Percentiles rank a stretch among this genome's conserved stretches.
Conservation (phyloP, 345 rosid genomes). For the Populus euphratica region DNA sequence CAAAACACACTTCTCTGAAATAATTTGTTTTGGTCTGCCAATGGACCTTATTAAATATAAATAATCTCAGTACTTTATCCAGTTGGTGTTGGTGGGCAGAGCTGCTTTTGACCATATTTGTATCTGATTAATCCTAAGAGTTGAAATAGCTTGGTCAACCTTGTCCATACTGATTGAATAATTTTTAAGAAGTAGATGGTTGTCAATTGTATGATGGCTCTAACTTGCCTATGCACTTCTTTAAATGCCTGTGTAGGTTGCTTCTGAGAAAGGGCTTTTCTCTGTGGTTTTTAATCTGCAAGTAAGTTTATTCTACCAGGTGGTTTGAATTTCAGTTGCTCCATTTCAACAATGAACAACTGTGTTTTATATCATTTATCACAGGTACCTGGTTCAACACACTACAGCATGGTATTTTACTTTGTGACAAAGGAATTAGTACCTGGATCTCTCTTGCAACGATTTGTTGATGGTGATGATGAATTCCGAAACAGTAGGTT, state of each 20-base stretch:
- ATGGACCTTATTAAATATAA: no score
- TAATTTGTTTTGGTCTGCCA: no score
- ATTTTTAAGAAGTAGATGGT: no score
- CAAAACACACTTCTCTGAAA: no score
- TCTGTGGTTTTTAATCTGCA: conserved; percentile 27
- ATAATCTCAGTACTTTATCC: no score
- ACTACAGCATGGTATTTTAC: conserved; percentile 94
- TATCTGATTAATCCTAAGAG: neutral
- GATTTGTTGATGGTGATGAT: conserved; percentile 96
- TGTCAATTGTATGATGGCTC: no score
- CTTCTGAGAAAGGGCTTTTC: conserved; percentile 33
- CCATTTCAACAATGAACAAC: neutral
- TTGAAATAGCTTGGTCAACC: neutral
- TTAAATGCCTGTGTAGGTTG: conserved; percentile 10
- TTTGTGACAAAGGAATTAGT: conserved; percentile 63
- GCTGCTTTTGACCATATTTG: no score
- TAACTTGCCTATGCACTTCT: no score
- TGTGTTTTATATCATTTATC: neutral
- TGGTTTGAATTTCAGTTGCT: neutral
- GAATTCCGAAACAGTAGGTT: conserved; percentile 92
- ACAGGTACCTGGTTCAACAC: conserved; percentile 95
- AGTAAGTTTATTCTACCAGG: conserved; percentile 14
- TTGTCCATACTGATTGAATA: no score
- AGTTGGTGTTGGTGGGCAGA: no score
- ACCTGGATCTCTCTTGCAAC: conserved; percentile 81